Conservation (phyloP, 352 stramenopile species). For the Phytophthora ramorum region DNA sequence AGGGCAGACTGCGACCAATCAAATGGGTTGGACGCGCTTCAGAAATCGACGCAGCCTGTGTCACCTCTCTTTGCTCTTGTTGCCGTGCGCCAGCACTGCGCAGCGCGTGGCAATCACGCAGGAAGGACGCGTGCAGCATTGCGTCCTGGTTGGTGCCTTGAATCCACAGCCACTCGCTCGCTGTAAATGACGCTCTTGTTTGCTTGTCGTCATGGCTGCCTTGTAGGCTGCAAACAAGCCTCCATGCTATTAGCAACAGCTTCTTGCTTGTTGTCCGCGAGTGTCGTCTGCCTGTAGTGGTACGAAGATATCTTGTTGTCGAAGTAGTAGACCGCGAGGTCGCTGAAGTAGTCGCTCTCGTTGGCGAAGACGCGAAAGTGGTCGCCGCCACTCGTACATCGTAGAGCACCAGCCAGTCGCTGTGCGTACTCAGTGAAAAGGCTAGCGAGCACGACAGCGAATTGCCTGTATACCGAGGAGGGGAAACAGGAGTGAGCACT, state of each 20-base stretch:
- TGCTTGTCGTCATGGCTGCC: background rate
- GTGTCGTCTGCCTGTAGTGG: background rate
- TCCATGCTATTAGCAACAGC: too few species aligned
- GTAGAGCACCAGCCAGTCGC: background rate
- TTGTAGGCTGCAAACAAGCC: too few species aligned
- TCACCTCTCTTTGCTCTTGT: background rate
- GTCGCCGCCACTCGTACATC: background rate
- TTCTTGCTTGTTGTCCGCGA: background rate
- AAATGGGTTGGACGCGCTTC: conserved; percentile 31
- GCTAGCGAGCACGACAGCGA: background rate
- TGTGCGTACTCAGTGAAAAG: background rate
- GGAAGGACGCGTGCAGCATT: conserved; percentile 5
- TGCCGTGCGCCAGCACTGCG: too few species aligned
- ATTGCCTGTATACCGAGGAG: background rate
- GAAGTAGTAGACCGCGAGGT: background rate
- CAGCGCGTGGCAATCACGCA: conserved; percentile 3
- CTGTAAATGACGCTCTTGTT: background rate
- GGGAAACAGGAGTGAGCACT: background rate
- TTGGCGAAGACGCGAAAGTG: conserved; percentile 2
- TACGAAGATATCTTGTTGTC: conserved; percentile 4
- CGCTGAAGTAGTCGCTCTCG: background rate
- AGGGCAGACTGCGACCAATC: conserved; percentile 37
- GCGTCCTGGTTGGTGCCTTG: background rate
- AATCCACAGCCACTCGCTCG: background rate
- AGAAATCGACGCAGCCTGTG: conserved; percentile 17